Evolutionary conservation across 2,329 filamentous ascomycete species (phyloP), one percentile per base, ranked within the genome.

Genomic region (Chrysosporium queenslandicum): DNA sequence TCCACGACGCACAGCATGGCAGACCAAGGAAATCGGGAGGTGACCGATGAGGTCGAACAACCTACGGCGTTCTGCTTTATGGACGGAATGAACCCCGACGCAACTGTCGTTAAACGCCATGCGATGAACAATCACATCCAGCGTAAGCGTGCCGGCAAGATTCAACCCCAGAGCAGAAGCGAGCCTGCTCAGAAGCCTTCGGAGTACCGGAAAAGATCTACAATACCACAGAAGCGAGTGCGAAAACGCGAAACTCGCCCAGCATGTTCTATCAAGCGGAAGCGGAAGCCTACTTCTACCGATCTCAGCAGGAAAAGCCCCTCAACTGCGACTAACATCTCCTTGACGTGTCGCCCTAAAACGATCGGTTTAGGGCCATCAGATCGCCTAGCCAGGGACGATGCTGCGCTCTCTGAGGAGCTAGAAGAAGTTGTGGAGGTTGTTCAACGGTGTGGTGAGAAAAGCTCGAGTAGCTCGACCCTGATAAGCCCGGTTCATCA

Each of bases 111-210:
- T 34, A 70, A 70, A 47, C 67, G 68, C 20, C 69, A 71, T 68
- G 68, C 71, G 5, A 71, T 71, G 69, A 66, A 70, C 54, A 67
- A 71, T 47, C 69, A 65, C 55, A 68, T 70, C 60, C 66, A 66
- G 18, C 66, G 69, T 42, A 70, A 69, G 50, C 37, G 48, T 7
- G 18, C 29, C 16, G 40, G 20, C 11, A 50, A 57, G 36, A 55
- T 54, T 52, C 40, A 58, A 30, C 45, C 52, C 12, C 30, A 49
- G 2, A 21, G 30, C n/a, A 42, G 18, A 39, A 46, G n/a, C 14
- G 29, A 49, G 21, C 2, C 37, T 21, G n/a, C 45, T 29, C 14
- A 39, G 14, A 34, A 39, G n/a, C 14, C 14, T 4, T 20, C 36
- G 27, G 36, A 20, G 11, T 8, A 20, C 25, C 36, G 20, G 12